Conservation (phyloP, 768 basidiomycete species). For the Calocera viscosa region DNA sequence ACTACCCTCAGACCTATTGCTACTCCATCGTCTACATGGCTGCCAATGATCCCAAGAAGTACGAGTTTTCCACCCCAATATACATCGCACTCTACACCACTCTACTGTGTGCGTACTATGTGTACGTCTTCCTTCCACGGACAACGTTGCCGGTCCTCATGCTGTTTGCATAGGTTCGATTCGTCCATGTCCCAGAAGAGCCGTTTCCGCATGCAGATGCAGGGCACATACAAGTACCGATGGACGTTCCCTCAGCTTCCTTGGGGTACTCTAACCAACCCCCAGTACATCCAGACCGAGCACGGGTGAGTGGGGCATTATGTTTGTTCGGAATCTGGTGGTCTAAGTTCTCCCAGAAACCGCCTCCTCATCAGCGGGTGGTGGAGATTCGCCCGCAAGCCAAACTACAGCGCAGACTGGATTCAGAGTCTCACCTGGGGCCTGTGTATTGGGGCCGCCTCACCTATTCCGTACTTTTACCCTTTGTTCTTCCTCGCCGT, state of each 20-base stretch:
- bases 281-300: slow-evolving; percentile 81
- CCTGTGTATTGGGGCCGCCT: slow-evolving; percentile 56
- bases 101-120: slow-evolving; percentile 71
- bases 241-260: slow-evolving; percentile 92
- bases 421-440: slow-evolving; percentile 77
- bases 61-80: slow-evolving; percentile 67
- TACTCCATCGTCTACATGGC: slow-evolving; percentile 98
- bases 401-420: slow-evolving; percentile 95
- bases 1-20: slow-evolving; percentile 60
- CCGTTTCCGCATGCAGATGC: slow-evolving; percentile 92
- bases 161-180: slow-evolving; percentile 55
- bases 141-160: not conserved
- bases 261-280: slow-evolving; percentile 67
- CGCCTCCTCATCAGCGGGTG: slow-evolving; percentile 83
- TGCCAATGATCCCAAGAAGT: slow-evolving; percentile 76
- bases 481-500: slow-evolving; percentile 92
- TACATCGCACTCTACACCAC: slow-evolving; percentile 63
- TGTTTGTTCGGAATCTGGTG: too few relatives aligned
- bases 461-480: slow-evolving; percentile 91
- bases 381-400: slow-evolving; percentile 92
- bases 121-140: slow-evolving; percentile 38
- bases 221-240: slow-evolving; percentile 73
- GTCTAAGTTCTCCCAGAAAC: slow-evolving; percentile 41
- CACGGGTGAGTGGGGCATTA: slow-evolving; percentile 52
- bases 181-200: slow-evolving; percentile 94